Base-by-base conservation (phyloP, 2,329 filamentous ascomycete species). In the Chaetomiaceae sp. region DNA sequence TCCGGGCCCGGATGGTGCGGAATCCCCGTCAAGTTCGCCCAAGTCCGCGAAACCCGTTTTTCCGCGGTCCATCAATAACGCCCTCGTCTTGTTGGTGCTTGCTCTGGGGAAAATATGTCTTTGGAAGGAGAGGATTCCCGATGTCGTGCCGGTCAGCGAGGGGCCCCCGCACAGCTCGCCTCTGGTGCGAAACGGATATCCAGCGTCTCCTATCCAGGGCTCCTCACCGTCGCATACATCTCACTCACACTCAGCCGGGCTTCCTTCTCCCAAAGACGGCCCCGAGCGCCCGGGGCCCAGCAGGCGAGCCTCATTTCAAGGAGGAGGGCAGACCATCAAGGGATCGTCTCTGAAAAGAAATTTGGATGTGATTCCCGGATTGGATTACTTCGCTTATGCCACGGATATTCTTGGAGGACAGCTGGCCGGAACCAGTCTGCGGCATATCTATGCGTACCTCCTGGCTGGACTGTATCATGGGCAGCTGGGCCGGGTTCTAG, bases 381-480 rank as follows among this genome's bases (percentile, higher is more conserved):
- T 97, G 53, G 87, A 90, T 27, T 96, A 96, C 66, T 96, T 91
- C 67, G 87, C 88, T 1, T 85, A 88, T 56, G 92, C 90, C 2
- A 86, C 86, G 1, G 87, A 94, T 56, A 96, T 97, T 33, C 73
- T 97, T 14, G 90, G 90, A 5, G 87, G 87, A 54, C 84, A 94
- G 46, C 78, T 84, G 32, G 91, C 88, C 11, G 87, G 87, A 1
- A 88, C 86, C 56, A 87, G 88, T 38, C 75, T 97, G 54, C 85
- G 87, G 59, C 87, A 94, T 65, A 89, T 95, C 4, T 91, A 96
- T 67, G 89, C 87, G 7, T 84, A 85, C 61, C 81, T 97, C 21
- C 78, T 97, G 42, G 90, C 90, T 14, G 90, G 89, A 2, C 72
- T 99, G 5, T 99, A 96, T 66, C 85, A 91, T 58, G 90, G 90